Percentiles rank a stretch among this genome's conserved stretches.
Conservation (phyloP, 352 stramenopile genomes). For the Globisporangium sylvaticum region DNA sequence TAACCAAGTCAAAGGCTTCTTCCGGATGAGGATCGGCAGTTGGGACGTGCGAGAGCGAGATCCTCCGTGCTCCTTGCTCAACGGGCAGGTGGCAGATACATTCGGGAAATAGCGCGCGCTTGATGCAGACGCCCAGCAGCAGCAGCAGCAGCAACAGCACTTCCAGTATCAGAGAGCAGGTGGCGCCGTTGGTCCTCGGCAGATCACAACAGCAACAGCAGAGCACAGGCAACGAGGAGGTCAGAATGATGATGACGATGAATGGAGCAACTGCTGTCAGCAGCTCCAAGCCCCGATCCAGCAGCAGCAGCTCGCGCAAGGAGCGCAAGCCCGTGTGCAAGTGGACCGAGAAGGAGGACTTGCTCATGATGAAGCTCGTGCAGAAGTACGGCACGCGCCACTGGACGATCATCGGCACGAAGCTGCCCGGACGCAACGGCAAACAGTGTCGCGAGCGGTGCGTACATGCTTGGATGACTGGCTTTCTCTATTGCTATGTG, state of each 20-base stretch:
- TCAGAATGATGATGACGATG: not conserved
- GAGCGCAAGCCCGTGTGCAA: constrained; percentile 82
- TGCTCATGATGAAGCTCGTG: constrained; percentile 85
- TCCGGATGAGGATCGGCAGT: constrained; percentile 35
- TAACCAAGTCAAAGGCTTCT: constrained; percentile 27
- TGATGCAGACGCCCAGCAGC: constrained; percentile 1
- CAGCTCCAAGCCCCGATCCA: not conserved
- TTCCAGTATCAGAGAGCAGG: not conserved
- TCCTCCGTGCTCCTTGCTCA: constrained; percentile 11
- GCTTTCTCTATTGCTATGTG: not conserved
- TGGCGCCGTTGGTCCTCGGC: not conserved
- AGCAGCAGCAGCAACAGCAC: not conserved
- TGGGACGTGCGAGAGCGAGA: constrained; percentile 16
- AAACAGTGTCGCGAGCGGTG: constrained; percentile 95
- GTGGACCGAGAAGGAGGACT: constrained; percentile 88
- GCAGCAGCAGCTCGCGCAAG: constrained; percentile 26
- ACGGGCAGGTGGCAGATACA: constrained; percentile 24
- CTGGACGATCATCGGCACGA: constrained; percentile 97
- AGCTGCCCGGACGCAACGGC: constrained; percentile 90
- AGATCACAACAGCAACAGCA: not conserved
- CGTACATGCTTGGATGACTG: not conserved
- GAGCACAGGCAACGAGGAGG: not conserved
- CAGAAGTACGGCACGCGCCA: constrained; percentile 92
- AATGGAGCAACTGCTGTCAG: not conserved
- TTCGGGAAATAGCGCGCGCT: constrained; percentile 11